phyloP scores from a whole-genome alignment of 148 eudicot species.

The Beta vulgaris region DNA sequence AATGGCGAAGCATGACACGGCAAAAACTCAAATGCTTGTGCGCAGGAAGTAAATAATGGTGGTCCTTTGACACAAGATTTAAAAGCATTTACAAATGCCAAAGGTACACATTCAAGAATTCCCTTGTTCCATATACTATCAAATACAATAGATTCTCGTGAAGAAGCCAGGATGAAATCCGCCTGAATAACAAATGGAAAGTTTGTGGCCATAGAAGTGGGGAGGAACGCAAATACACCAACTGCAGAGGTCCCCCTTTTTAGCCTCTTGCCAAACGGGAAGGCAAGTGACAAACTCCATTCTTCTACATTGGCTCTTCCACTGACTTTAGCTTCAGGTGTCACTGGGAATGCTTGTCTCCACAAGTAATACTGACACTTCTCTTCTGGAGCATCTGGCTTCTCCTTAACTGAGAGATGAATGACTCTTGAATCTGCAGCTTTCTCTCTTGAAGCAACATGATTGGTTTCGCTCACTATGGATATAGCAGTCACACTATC shows the following conservation, averaged over 20 bases:
- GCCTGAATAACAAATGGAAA: slow-evolving; percentile 47
- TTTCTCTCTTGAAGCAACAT: slow-evolving; percentile 20
- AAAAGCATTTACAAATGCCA: slow-evolving; percentile 29
- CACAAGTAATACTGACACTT: slow-evolving; percentile 42
- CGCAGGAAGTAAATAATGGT: slow-evolving; percentile 1
- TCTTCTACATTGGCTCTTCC: slow-evolving; percentile 37
- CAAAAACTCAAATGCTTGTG: slow-evolving; percentile 26
- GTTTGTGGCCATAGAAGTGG: slow-evolving; percentile 46
- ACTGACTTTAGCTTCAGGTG: slow-evolving; percentile 24
- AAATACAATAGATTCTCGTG: slow-evolving; percentile 39
- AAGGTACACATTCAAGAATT: slow-evolving; percentile 36
- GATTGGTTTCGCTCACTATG: slow-evolving; percentile 36
- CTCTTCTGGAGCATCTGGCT: slow-evolving; percentile 24
- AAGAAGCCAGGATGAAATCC: slow-evolving; percentile 46
- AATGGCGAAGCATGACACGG: slow-evolving; percentile 27
- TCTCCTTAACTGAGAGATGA: slow-evolving; percentile 34
- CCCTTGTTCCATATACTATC: slow-evolving; percentile 45
- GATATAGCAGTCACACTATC: slow-evolving; percentile 35
- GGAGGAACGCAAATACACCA: slow-evolving; percentile 47
- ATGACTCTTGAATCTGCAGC: slow-evolving; percentile 32
- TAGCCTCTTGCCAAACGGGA: slow-evolving; percentile 41
- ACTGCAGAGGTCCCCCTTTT: slow-evolving; percentile 34
- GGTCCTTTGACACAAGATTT: slow-evolving; percentile 32
- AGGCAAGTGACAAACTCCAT: slow-evolving; percentile 41
- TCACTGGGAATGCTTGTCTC: slow-evolving; percentile 44